phyloP scores from a whole-genome alignment of 2,329 filamentous ascomycete genomes.

The Pleoardoris graminearum region DNA sequence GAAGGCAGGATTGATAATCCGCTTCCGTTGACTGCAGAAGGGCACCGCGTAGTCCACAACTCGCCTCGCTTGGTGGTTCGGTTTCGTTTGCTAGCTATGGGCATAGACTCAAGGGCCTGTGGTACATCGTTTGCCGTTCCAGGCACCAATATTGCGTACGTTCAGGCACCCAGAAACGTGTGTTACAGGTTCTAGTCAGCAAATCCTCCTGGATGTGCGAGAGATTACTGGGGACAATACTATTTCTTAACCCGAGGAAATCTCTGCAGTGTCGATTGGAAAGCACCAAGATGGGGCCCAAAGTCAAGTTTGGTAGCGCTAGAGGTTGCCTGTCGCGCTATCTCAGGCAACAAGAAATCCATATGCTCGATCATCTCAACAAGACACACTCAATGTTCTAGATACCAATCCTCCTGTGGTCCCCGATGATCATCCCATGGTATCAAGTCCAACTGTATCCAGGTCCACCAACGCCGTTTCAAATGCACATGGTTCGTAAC shows the following conservation, averaged over 20 bases:
- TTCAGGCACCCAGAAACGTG: background rate
- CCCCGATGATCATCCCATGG: background rate
- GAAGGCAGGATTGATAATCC: background rate
- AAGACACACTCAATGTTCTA: background rate
- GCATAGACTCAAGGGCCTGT: too few species aligned
- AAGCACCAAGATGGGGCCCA: background rate
- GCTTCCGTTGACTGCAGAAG: too few species aligned
- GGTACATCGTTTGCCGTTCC: background rate
- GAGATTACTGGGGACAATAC: too few species aligned
- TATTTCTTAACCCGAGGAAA: too few species aligned
- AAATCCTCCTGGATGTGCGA: too few species aligned
- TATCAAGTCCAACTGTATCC: constrained; percentile 1
- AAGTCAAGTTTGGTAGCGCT: too few species aligned
- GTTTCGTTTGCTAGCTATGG: background rate
- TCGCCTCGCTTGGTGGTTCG: background rate
- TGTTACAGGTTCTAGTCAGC: too few species aligned
- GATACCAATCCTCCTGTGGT: background rate
- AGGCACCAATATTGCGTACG: background rate
- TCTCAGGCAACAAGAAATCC: too few species aligned
- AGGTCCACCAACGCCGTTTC: constrained; percentile 3
- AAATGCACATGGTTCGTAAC: background rate
- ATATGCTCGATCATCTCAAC: too few species aligned
- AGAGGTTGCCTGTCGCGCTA: too few species aligned
- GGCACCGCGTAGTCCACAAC: too few species aligned
- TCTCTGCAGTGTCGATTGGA: too few species aligned